Percentiles rank a stretch among this genome's conserved stretches.
Conservation (phyloP, 1,284 basidiomycete genomes). For the Irpex sp. region DNA sequence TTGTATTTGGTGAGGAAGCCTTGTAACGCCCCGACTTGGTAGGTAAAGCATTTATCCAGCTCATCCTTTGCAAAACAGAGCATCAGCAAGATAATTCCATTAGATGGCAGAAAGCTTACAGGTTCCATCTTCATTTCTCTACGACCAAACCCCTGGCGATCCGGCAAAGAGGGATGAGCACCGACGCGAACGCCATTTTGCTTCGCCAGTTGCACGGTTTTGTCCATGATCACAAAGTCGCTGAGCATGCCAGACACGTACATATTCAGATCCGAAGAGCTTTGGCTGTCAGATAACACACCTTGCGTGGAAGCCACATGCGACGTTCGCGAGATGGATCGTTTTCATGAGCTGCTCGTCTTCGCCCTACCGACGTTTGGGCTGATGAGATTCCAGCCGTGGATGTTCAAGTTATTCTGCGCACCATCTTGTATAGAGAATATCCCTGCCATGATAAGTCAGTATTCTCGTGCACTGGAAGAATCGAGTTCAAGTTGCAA, state of each 20-base stretch:
- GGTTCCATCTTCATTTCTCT: slow-evolving; percentile 57
- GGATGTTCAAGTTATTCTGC: slow-evolving; percentile 1
- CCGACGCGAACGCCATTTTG: slow-evolving; percentile 45
- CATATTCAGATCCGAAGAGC: not conserved
- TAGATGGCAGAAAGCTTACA: slow-evolving; percentile 26
- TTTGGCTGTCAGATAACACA: slow-evolving; percentile 21
- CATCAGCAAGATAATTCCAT: too few relatives aligned
- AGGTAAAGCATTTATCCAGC: slow-evolving; percentile 50
- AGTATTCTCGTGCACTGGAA: not conserved
- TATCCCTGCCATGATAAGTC: slow-evolving; percentile 35
- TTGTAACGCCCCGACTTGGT: slow-evolving; percentile 54
- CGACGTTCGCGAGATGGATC: slow-evolving; percentile 58
- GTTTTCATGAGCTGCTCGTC: slow-evolving; percentile 57
- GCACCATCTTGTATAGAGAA: slow-evolving; percentile 43
- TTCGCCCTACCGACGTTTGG: slow-evolving; percentile 37
- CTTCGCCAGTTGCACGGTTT: slow-evolving; percentile 51
- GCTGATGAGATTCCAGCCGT: not conserved
- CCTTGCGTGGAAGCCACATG: slow-evolving; percentile 63
- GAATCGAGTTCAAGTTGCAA: too few relatives aligned
- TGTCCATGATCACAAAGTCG: slow-evolving; percentile 58
- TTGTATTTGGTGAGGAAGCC: slow-evolving; percentile 50
- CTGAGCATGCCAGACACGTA: slow-evolving; percentile 23
- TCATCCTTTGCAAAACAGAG: slow-evolving; percentile 35
- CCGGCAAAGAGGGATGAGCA: slow-evolving; percentile 59
- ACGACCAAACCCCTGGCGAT: slow-evolving; percentile 58